Evolutionary conservation across 371 early-diverging fungal genomes (phyloP).

Genomic region (Mortierella sp.): DNA sequence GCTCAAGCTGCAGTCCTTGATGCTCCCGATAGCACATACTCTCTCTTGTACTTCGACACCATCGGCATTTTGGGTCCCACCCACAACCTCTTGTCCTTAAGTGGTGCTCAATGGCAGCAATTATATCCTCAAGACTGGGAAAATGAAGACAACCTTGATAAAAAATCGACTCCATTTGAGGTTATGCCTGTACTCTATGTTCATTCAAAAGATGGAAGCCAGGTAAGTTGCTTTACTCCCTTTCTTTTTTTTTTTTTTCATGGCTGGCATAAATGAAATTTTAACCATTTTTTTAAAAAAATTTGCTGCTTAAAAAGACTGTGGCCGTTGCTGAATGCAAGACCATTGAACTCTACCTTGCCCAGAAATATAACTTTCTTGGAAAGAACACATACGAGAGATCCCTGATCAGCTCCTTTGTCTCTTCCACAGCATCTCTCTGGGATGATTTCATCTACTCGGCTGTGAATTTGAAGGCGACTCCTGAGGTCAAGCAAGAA

Average conservation of each 20-base stretch:
- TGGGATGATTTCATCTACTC: slow-evolving; percentile 16
- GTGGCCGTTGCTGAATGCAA: slow-evolving; percentile 30
- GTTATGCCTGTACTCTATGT: slow-evolving; percentile 51
- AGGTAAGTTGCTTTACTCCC: slow-evolving; percentile 9
- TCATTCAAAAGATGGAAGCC: slow-evolving; percentile 39
- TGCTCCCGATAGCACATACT: slow-evolving; percentile 32
- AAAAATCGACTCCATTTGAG: slow-evolving; percentile 37
- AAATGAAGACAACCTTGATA: slow-evolving; percentile 36
- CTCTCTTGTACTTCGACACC: slow-evolving; percentile 50
- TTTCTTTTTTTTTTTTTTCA: not conserved
- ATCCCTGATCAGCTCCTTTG: slow-evolving; percentile 21
- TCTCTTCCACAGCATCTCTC: slow-evolving; percentile 14
- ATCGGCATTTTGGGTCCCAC: slow-evolving; percentile 28
- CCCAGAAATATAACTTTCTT: slow-evolving; percentile 16
- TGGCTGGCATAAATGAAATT: not conserved
- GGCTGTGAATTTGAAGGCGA: not conserved
- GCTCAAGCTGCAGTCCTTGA: slow-evolving; percentile 34
- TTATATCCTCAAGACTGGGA: slow-evolving; percentile 51
- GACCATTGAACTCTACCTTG: slow-evolving; percentile 36
- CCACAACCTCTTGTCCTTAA: slow-evolving; percentile 33
- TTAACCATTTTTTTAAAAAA: not conserved
- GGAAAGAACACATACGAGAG: slow-evolving; percentile 40
- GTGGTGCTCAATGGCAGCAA: slow-evolving; percentile 38
- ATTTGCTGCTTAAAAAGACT: slow-evolving; percentile 18
- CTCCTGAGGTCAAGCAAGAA: slow-evolving; percentile 25